Percentiles rank a stretch among this genome's conserved stretches.
phyloP scores from a whole-genome alignment of 2,329 filamentous ascomycete species.

The Cytospora paraplurivora region DNA sequence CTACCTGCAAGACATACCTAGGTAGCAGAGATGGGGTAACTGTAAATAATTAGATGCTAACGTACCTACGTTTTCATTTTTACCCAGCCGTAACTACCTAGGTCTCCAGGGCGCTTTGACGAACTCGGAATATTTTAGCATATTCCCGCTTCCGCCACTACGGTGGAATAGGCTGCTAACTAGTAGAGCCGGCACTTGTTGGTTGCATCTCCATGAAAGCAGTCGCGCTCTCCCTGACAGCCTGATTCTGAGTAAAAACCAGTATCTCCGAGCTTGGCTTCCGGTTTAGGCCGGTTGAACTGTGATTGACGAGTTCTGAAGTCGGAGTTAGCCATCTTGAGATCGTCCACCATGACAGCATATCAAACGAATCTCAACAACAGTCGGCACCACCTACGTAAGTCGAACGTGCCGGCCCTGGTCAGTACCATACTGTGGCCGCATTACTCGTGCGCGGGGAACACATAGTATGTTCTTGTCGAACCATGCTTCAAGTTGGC shows the following conservation, averaged over 20 bases:
- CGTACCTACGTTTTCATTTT: too few relatives aligned
- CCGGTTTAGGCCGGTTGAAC: constrained; percentile 12
- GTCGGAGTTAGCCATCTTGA: background rate
- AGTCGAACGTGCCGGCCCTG: background rate
- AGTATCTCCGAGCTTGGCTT: constrained; percentile 7
- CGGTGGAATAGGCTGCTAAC: background rate
- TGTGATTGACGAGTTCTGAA: background rate
- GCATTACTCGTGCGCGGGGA: constrained; percentile 16
- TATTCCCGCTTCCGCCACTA: background rate
- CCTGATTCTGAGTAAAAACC: background rate
- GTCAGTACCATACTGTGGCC: constrained; percentile 4
- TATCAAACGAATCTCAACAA: background rate
- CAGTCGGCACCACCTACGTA: background rate
- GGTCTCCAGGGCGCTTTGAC: background rate
- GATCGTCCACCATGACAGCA: constrained; percentile 4
- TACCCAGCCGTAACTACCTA: background rate
- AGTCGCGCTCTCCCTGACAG: background rate
- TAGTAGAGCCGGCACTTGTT: background rate
- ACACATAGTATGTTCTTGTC: background rate
- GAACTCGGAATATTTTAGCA: background rate
- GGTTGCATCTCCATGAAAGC: background rate
- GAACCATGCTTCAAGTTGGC: background rate
- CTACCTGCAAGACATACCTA: background rate
- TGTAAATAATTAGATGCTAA: too few relatives aligned
- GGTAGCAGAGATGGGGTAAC: too few relatives aligned